Conservation (phyloP, 1,284 basidiomycete species). For the Earliella scabrosa region DNA sequence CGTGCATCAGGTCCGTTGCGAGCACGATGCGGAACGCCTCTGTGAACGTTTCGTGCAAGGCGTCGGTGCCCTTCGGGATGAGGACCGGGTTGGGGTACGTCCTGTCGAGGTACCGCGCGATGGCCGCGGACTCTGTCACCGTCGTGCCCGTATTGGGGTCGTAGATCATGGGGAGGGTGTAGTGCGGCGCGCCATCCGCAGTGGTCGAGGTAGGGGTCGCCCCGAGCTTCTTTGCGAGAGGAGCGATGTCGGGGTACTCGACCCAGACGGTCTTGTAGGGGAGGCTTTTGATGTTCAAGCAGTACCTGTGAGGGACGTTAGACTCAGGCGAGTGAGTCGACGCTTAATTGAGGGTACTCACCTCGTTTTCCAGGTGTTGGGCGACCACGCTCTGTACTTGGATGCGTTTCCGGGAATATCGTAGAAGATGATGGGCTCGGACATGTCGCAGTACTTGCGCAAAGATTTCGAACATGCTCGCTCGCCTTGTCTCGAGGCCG, state of each 20-base stretch:
- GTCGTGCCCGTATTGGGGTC: constrained; percentile 29
- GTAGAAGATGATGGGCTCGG: constrained; percentile 32
- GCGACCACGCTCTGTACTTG: constrained; percentile 20
- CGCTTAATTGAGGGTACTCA: constrained; percentile 13
- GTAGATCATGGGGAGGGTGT: constrained; percentile 40
- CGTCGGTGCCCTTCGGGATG: constrained; percentile 30
- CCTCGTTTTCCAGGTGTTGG: constrained; percentile 33
- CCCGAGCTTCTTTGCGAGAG: constrained; percentile 33
- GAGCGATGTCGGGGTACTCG: constrained; percentile 41
- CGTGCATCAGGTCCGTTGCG: neutral
- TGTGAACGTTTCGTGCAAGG: constrained; percentile 39
- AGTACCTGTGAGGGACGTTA: constrained; percentile 2
- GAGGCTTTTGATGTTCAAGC: constrained; percentile 40
- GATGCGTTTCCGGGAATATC: constrained; percentile 24
- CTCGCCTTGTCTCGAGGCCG: too few species aligned
- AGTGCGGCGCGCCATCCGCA: constrained; percentile 29
- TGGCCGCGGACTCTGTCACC: constrained; percentile 36
- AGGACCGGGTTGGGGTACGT: constrained; percentile 34
- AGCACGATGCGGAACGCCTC: constrained; percentile 21
- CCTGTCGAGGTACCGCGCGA: constrained; percentile 40
- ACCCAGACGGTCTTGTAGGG: constrained; percentile 41
- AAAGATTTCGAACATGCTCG: too few species aligned
- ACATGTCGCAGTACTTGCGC: too few species aligned
- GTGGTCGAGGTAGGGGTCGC: constrained; percentile 26
- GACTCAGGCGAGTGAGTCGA: neutral